A percentile compares a stretch with the other conserved stretches of the same genome.
These are phyloP conservation scores for Aspergillus sp. DNA, from an alignment of 2,329 filamentous ascomycete genomes.

Conservation along the genomic window DNA sequence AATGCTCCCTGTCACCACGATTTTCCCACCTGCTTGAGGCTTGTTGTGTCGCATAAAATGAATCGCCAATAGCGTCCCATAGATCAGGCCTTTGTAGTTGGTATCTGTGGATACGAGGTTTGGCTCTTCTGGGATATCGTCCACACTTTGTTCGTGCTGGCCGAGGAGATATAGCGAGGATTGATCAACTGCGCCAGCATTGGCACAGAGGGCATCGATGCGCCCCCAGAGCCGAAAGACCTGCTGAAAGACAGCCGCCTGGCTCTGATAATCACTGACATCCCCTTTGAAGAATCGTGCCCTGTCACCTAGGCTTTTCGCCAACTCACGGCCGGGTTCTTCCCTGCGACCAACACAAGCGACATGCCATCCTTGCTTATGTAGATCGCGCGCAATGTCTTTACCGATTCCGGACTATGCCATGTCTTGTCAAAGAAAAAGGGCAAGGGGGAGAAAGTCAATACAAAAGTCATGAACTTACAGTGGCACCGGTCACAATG, in stretches of 20 bases:
- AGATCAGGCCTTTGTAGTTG: conserved; percentile 53
- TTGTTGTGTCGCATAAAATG: conserved; percentile 55
- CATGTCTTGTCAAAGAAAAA: not conserved
- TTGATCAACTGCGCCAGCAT: conserved; percentile 51
- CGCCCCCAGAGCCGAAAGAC: conserved; percentile 47
- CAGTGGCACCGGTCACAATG: not conserved
- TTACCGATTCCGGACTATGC: conserved; percentile 49
- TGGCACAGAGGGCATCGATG: conserved; percentile 51
- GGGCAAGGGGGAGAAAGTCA: not conserved
- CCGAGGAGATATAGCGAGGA: conserved; percentile 47
- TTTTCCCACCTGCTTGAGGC: conserved; percentile 41
- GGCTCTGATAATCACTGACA: conserved; percentile 48
- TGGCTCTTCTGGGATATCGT: conserved; percentile 44
- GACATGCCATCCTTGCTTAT: conserved; percentile 32
- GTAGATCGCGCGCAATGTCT: conserved; percentile 41
- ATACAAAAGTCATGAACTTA: not conserved
- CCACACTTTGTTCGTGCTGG: conserved; percentile 26
- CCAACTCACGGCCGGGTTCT: conserved; percentile 32
- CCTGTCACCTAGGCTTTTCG: conserved; percentile 28
- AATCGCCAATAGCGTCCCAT: conserved; percentile 50
- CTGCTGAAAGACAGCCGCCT: conserved; percentile 43
- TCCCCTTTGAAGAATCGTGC: conserved; percentile 48
- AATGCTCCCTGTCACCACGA: conserved; percentile 47
- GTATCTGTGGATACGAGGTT: conserved; percentile 49
- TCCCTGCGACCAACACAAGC: conserved; percentile 39